Evolutionary conservation across 345 rosid genomes (phyloP).

Genomic region (Anastatica hierochuntica): DNA sequence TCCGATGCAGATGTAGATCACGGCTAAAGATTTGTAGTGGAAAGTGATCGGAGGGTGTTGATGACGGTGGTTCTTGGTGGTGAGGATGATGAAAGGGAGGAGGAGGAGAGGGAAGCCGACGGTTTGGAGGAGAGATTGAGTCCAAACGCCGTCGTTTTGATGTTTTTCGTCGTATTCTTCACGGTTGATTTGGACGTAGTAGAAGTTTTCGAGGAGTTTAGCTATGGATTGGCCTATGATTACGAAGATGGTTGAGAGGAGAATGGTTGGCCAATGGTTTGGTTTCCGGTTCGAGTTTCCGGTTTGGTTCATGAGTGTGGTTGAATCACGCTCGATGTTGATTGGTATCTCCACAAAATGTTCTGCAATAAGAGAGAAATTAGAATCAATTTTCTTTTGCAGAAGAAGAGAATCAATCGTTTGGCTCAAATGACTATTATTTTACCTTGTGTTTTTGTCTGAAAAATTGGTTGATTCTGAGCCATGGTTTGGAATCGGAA

Average conservation of each 20-base stretch:
- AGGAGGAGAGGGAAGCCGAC: conserved; percentile 28
- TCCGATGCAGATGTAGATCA: conserved; percentile 20
- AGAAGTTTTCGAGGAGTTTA: conserved; percentile 23
- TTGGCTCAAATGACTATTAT: background rate
- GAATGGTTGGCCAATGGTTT: conserved; percentile 27
- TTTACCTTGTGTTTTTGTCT: conserved; percentile 21
- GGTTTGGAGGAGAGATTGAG: conserved; percentile 21
- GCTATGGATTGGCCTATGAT: conserved; percentile 21
- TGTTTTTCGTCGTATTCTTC: conserved; percentile 4
- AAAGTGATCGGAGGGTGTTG: conserved; percentile 9
- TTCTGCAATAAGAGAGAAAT: conserved; percentile 15
- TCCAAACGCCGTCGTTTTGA: conserved; percentile 30
- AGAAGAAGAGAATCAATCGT: background rate
- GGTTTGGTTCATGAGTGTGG: conserved; percentile 12
- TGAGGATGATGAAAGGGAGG: conserved; percentile 22
- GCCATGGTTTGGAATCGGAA: too few species aligned
- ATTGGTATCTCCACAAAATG: conserved; percentile 23
- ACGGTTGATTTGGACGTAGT: conserved; percentile 11
- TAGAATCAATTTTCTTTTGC: background rate
- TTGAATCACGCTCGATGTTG: conserved; percentile 19
- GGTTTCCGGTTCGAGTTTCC: conserved; percentile 17
- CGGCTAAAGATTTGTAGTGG: conserved; percentile 9
- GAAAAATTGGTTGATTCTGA: conserved; percentile 21
- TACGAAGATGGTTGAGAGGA: conserved; percentile 18
- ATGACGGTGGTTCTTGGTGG: background rate